Evolutionary conservation across 139 green algal species (phyloP).

Genomic region (Picochlorum sp.): DNA sequence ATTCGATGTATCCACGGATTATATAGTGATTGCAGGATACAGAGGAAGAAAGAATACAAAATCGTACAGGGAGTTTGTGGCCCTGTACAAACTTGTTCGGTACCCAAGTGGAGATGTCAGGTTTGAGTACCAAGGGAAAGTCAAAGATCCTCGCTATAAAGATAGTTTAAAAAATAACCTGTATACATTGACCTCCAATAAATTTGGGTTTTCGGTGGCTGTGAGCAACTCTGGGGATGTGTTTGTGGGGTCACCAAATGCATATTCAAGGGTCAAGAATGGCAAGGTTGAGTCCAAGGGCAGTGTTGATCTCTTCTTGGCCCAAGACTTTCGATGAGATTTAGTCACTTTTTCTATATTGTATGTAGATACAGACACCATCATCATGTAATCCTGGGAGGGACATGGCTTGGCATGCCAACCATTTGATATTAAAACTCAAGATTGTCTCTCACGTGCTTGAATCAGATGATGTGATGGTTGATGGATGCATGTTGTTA

Average conservation of each 20-base stretch:
- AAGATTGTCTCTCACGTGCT: too few relatives aligned
- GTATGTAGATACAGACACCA: too few relatives aligned
- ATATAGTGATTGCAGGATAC: background rate
- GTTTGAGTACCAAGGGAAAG: background rate
- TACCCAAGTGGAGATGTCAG: background rate
- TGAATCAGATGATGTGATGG: too few relatives aligned
- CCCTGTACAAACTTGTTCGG: background rate
- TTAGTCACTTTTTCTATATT: too few relatives aligned
- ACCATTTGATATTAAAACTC: too few relatives aligned
- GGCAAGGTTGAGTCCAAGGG: background rate
- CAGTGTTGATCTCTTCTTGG: constrained; percentile 1
- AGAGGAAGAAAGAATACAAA: background rate
- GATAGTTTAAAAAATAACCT: background rate
- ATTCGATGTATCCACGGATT: background rate
- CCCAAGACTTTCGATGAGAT: background rate
- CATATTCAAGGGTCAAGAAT: background rate
- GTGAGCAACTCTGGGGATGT: background rate
- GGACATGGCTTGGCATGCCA: too few relatives aligned
- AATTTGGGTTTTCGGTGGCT: background rate
- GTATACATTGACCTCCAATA: background rate
- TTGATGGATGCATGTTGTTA: too few relatives aligned
- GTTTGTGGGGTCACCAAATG: background rate
- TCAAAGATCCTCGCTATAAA: background rate
- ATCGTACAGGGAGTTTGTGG: background rate
- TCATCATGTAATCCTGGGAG: too few relatives aligned